A percentile compares a stretch with the other conserved stretches of the same genome.
Conservation (phyloP, 805 yeast genomes). For the Middelhovenomyces tepae region DNA sequence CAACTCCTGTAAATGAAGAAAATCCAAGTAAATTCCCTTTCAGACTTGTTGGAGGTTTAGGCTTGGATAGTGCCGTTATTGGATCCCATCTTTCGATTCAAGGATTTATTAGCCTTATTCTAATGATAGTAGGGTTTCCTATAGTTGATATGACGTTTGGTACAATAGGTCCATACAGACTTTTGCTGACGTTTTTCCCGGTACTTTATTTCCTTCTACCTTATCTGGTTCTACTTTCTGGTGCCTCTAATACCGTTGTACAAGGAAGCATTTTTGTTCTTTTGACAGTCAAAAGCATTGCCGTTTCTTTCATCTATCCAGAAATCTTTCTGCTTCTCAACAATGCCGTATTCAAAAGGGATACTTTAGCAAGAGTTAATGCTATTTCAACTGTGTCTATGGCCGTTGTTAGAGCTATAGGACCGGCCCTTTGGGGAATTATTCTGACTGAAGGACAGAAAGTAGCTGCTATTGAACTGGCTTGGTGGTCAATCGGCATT, state of each 20-base stretch:
- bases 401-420: conserved; percentile 48
- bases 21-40: conserved; percentile 39
- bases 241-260: conserved; percentile 8
- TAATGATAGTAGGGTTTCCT: conserved; percentile 45
- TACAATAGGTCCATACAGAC: conserved; percentile 37
- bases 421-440: conserved; percentile 50
- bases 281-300: conserved; percentile 31
- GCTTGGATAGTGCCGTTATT: conserved; percentile 37
- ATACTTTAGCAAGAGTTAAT: conserved; percentile 47
- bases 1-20: conserved; percentile 23
- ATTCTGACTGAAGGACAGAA: conserved; percentile 32
- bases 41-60: conserved; percentile 44
- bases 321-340: conserved; percentile 45
- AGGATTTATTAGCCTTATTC: conserved; percentile 46
- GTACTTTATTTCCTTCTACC: conserved; percentile 39
- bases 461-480: conserved; percentile 18
- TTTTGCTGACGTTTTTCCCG: conserved; percentile 38
- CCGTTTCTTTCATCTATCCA: conserved; percentile 43
- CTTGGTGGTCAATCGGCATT: conserved; percentile 19
- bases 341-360: conserved; percentile 43
- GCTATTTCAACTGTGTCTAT: conserved; percentile 46
- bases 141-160: conserved; percentile 40
- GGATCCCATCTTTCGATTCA: conserved; percentile 44
- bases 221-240: conserved; percentile 36
- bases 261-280: conserved; percentile 6